Conservation (phyloP, 148 eudicot species). For the Drosera capensis region DNA sequence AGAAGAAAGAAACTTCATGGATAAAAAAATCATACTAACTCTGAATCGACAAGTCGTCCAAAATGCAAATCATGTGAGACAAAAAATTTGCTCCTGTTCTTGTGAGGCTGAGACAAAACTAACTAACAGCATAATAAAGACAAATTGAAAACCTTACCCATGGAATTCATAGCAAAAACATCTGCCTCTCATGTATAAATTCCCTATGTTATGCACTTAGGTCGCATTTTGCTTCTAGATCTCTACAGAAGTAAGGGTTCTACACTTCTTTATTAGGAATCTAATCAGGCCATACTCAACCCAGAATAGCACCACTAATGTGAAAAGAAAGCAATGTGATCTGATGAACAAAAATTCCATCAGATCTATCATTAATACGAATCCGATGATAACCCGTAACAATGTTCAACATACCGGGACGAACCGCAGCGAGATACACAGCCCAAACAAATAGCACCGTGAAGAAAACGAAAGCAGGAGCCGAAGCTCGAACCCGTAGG, state of each 20-base stretch:
- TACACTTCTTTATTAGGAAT: no score
- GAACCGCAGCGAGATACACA: slow-evolving; percentile 27
- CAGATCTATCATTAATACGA: not conserved
- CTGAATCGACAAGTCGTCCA: not conserved
- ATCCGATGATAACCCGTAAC: not conserved
- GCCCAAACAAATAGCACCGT: slow-evolving; percentile 39
- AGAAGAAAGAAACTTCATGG: not conserved
- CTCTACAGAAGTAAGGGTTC: no score
- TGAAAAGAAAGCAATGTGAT: not conserved
- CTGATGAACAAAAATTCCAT: not conserved
- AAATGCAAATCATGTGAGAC: no score
- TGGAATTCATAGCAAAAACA: no score
- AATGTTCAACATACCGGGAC: slow-evolving; percentile 25
- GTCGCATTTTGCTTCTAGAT: no score
- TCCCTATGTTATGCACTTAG: no score
- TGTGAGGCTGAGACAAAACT: no score
- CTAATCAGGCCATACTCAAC: no score
- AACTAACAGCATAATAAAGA: no score
- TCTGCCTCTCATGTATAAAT: no score
- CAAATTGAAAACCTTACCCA: no score
- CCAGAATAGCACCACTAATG: not conserved
- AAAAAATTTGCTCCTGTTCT: no score
- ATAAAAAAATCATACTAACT: not conserved
- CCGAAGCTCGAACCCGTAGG: slow-evolving; percentile 40
- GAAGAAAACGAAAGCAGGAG: slow-evolving; percentile 60